phyloP scores from a whole-genome alignment of 2,329 filamentous ascomycete species.

The Botryosphaeria dothidea region DNA sequence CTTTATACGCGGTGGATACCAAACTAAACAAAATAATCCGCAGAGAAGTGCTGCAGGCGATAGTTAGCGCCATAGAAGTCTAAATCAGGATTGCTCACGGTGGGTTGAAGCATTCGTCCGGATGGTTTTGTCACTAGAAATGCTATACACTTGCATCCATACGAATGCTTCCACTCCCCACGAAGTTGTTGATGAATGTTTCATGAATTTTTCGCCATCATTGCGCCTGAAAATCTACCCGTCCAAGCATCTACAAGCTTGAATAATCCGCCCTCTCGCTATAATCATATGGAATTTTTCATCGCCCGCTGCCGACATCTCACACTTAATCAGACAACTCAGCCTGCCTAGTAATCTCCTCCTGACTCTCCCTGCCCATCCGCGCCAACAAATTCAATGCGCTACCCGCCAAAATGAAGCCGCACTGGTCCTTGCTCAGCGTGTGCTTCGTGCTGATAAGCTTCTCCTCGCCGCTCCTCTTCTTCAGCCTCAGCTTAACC shows the following conservation, averaged over 20 bases:
- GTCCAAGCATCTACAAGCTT: neutral
- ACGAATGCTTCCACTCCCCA: too few relatives aligned
- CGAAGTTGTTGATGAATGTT: too few relatives aligned
- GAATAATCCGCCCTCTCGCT: neutral
- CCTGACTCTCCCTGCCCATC: slow-evolving; percentile 48
- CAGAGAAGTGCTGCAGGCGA: too few relatives aligned
- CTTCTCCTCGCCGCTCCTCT: slow-evolving; percentile 61
- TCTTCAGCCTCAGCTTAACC: slow-evolving; percentile 62
- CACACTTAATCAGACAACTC: slow-evolving; percentile 12
- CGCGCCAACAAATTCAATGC: slow-evolving; percentile 84
- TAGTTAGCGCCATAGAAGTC: too few relatives aligned
- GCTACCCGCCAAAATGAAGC: slow-evolving; percentile 89
- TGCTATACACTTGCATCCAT: too few relatives aligned
- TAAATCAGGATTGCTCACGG: too few relatives aligned
- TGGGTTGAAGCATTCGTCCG: too few relatives aligned
- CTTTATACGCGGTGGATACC: too few relatives aligned
- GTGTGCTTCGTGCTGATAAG: slow-evolving; percentile 81
- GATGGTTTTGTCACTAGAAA: too few relatives aligned
- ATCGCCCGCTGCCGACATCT: neutral
- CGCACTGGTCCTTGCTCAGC: slow-evolving; percentile 84
- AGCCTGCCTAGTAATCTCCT: slow-evolving; percentile 23
- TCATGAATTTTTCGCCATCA: neutral
- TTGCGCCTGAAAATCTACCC: neutral
- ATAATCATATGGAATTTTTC: neutral
- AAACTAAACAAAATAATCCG: too few relatives aligned